These are phyloP conservation scores for Lasiosphaeris hirsuta DNA, from an alignment of 495 filamentous ascomycete species.

Conservation along the genomic window DNA sequence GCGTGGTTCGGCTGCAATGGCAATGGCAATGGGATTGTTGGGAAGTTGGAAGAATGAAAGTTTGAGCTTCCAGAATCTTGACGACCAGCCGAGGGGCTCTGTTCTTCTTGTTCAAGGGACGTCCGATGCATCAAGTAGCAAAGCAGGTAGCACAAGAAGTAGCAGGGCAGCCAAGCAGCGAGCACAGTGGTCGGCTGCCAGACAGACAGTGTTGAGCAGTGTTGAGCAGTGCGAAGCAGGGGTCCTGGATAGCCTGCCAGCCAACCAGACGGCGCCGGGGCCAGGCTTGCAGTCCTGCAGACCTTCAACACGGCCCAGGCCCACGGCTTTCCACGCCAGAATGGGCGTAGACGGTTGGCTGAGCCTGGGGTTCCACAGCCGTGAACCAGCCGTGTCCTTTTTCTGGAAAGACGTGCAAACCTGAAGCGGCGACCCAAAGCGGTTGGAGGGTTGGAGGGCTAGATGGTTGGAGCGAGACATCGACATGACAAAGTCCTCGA, in stretches of 20 bases:
- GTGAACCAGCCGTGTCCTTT: constrained; percentile 2
- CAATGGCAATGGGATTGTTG: background rate
- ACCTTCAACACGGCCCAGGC: constrained; percentile 2
- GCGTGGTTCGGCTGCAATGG: constrained; percentile 9
- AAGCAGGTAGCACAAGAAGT: background rate
- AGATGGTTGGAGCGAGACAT: no score
- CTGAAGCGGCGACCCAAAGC: background rate
- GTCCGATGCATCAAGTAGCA: background rate
- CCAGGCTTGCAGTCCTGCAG: background rate
- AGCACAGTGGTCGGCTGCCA: background rate
- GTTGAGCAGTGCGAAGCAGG: background rate
- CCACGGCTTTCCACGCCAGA: constrained; percentile 4
- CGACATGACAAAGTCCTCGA: no score
- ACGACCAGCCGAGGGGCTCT: background rate
- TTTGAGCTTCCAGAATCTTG: background rate
- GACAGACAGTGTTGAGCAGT: no score
- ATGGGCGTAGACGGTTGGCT: background rate
- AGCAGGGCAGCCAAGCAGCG: constrained; percentile 1
- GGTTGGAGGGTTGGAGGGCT: background rate
- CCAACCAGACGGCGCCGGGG: background rate
- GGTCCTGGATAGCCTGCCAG: background rate
- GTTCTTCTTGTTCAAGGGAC: constrained; percentile 1
- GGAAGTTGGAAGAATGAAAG: background rate
- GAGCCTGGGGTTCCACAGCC: constrained; percentile 3
- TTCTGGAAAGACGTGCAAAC: background rate